phyloP scores from a whole-genome alignment of 1,139 yeast species.

The Taiozyma sp. region DNA sequence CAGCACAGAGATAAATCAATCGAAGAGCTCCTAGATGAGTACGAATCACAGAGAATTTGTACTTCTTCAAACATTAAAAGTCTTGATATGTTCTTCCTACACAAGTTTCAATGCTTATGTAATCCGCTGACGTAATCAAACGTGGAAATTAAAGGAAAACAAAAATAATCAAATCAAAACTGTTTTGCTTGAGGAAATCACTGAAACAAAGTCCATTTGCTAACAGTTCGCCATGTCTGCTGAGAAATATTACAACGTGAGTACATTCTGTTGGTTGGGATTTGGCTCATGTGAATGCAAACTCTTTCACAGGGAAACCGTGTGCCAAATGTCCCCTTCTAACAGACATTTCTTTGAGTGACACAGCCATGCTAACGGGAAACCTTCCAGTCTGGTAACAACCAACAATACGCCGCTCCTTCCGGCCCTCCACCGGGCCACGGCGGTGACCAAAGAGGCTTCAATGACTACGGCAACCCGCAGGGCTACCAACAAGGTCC shows the following conservation, averaged over 20 bases:
- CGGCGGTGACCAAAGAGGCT: slow-evolving; percentile 10
- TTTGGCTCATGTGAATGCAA: background rate
- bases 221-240: slow-evolving; percentile 16
- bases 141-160: too few species aligned
- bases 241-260: slow-evolving; percentile 21
- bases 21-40: too few species aligned
- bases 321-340: background rate
- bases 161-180: too few species aligned
- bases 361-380: background rate
- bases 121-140: too few species aligned
- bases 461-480: slow-evolving; percentile 19
- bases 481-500: slow-evolving; percentile 21
- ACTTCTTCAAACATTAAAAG: too few species aligned
- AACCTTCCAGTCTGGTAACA: slow-evolving; percentile 1
- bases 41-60: too few species aligned
- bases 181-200: too few species aligned
- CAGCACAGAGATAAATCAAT: too few species aligned
- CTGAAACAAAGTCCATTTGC: too few species aligned
- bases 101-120: too few species aligned
- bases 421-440: slow-evolving; percentile 20
- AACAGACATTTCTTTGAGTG: background rate
- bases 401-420: slow-evolving; percentile 18
- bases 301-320: background rate
- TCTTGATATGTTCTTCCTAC: too few species aligned
- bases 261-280: background rate